Base-by-base conservation (phyloP, 2,329 filamentous ascomycete genomes). In the Hirsutella rhossiliensis region DNA sequence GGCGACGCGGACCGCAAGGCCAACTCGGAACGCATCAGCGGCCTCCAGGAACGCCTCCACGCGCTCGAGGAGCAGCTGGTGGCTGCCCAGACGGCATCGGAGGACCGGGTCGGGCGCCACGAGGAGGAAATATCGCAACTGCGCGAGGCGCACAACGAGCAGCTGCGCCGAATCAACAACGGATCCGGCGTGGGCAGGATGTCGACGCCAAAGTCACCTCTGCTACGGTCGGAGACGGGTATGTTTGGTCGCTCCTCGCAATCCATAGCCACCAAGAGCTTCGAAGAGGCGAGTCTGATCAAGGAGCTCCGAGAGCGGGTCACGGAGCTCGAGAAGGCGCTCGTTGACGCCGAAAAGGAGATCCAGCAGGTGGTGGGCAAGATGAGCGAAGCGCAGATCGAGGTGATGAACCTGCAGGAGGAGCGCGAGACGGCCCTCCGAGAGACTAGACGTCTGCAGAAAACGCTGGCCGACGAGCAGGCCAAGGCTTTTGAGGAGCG, bases 51-150 rank as follows among this genome's bases (percentile, higher is more conserved):
- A 48, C 83, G 81, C 46, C 80, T 98, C 45, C 87, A 84, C 54
- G 65, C 69, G 15, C 78, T 96, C 42, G 92, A 97, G 60, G 89
- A 97, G 48, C 78, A 83, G 54, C 76, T 98, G 19, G 73, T 94
- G 43, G 67, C 78, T 18, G 87, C 90, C 2, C 90, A 97, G 62
- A 82, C 87, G 45, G 77, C 84, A 18, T 90, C 87, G 1, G 92
- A 98, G 60, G 88, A 90, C 41, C 81, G 82, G 34, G 78, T 97
- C 45, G 68, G 77, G 38, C 81, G 80, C 41, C 88, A 96, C 57
- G 92, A 97, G 61, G 87, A 92, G 32, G 88, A 96, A 62, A 75
- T 95, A 32, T 69, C 76, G 17, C 69, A 75, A 19, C 67, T 97
- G 44, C 82, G 83, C 52, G 87, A 94, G 45, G 84, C 78, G 47